A percentile compares a stretch with the other conserved stretches of the same genome.
Evolutionary conservation across 306 rosid species (phyloP).

Genomic region (Trichosanthes truncata): DNA sequence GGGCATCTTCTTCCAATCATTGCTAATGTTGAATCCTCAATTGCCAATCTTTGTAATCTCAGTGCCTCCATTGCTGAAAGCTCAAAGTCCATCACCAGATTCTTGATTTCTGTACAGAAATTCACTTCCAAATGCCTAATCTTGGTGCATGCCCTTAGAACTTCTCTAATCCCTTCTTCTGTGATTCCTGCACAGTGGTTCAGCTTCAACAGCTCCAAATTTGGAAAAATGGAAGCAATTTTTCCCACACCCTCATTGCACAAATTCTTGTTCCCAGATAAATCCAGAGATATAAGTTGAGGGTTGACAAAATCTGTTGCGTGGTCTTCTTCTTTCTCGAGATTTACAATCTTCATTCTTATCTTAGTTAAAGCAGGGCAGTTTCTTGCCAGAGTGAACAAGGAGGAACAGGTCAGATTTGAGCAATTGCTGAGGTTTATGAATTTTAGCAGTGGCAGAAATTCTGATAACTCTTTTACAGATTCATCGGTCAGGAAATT

Average conservation of each 20-base stretch:
- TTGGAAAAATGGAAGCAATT: constrained; percentile 35
- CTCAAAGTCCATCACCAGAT: constrained; percentile 26
- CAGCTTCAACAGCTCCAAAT: constrained; percentile 39
- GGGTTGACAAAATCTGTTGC: constrained; percentile 8
- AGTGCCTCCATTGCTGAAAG: constrained; percentile 37
- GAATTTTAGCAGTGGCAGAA: constrained; percentile 26
- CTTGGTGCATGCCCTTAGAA: constrained; percentile 33
- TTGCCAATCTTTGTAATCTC: constrained; percentile 22
- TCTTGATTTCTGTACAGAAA: constrained; percentile 9
- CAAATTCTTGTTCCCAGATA: constrained; percentile 21
- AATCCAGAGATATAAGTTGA: constrained; percentile 31
- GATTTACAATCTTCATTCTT: constrained; percentile 29
- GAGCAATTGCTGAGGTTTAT: constrained; percentile 36
- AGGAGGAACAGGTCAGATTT: constrained; percentile 26
- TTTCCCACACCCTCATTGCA: constrained; percentile 10
- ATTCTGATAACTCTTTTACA: constrained; percentile 26
- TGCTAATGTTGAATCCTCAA: constrained; percentile 41
- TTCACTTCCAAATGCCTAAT: constrained; percentile 34
- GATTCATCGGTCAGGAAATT: constrained; percentile 26
- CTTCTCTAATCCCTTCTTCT: constrained; percentile 26
- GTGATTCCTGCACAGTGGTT: constrained; percentile 24
- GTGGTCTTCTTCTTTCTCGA: neutral
- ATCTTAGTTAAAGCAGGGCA: constrained; percentile 36
- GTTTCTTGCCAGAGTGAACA: constrained; percentile 32
- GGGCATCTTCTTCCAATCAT: constrained; percentile 39